Conservation (phyloP, 768 basidiomycete genomes). For the Naganishia vaughanmartiniae region DNA sequence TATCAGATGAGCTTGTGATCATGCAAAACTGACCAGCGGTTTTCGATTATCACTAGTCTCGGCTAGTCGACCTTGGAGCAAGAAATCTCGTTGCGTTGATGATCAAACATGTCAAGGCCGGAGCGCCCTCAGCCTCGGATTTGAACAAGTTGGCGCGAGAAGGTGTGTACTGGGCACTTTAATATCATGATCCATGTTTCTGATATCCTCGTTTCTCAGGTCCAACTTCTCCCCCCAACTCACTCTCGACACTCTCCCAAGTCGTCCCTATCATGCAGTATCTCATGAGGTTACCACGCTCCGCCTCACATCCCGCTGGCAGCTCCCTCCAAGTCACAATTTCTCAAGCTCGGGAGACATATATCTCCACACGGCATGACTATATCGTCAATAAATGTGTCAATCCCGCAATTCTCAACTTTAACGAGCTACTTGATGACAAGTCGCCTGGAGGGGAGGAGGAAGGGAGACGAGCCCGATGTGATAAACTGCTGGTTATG, state of each 20-base stretch:
- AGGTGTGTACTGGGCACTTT: conserved; percentile 34
- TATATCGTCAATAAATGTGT: conserved; percentile 37
- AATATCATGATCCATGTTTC: background rate
- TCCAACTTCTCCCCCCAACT: conserved; percentile 42
- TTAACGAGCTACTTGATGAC: conserved; percentile 45
- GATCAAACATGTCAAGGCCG: conserved; percentile 42
- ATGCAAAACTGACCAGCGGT: background rate
- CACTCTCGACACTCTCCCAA: conserved; percentile 37
- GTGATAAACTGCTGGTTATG: conserved; percentile 33
- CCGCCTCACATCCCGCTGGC: conserved; percentile 33
- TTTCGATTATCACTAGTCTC: conserved; percentile 29
- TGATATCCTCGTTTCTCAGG: conserved; percentile 31
- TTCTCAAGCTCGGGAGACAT: conserved; percentile 27
- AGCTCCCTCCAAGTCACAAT: conserved; percentile 26
- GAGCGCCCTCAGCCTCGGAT: conserved; percentile 36
- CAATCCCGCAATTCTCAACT: conserved; percentile 34
- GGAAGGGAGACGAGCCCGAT: conserved; percentile 39
- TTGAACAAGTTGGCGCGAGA: conserved; percentile 36
- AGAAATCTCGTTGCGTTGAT: conserved; percentile 42
- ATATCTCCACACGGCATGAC: conserved; percentile 37
- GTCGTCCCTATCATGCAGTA: conserved; percentile 21
- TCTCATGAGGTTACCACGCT: conserved; percentile 32
- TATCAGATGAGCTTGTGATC: background rate
- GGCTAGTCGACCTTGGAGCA: conserved; percentile 45
- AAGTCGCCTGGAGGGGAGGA: conserved; percentile 39